A percentile compares a stretch with the other conserved stretches of the same genome.
Conservation (phyloP, 2,329 filamentous ascomycete genomes). For the Thelonectria blattea region DNA sequence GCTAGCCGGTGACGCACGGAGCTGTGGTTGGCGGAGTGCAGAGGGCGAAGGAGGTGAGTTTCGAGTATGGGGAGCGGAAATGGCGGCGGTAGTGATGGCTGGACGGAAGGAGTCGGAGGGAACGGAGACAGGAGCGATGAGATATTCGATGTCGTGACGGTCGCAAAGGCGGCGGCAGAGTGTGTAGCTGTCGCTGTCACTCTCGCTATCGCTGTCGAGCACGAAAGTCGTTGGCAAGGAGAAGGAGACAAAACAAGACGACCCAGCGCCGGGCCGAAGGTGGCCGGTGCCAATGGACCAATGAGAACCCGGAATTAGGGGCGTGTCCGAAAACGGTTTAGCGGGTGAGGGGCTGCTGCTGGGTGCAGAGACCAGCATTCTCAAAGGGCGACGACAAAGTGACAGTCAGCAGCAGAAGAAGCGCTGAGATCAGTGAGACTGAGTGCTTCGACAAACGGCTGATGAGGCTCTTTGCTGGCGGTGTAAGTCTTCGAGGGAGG, state of each 20-base stretch:
- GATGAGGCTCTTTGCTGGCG: neutral
- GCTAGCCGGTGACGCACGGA: conserved; percentile 26
- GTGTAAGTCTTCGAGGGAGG: neutral
- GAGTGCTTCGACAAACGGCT: neutral
- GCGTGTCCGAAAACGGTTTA: conserved; percentile 18
- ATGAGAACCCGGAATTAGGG: conserved; percentile 24
- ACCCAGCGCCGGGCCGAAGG: conserved; percentile 21
- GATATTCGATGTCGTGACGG: conserved; percentile 6
- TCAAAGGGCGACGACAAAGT: conserved; percentile 17
- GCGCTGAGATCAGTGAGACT: conserved; percentile 1
- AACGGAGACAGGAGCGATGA: neutral
- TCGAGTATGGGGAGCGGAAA: conserved; percentile 9
- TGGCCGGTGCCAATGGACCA: conserved; percentile 27
- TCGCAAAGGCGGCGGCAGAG: conserved; percentile 24
- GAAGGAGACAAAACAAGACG: conserved; percentile 31
- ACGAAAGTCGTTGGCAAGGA: conserved; percentile 28
- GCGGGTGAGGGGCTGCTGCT: conserved; percentile 25
- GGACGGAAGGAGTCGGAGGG: conserved; percentile 2
- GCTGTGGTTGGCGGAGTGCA: conserved; percentile 27
- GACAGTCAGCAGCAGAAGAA: neutral
- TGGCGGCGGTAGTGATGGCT: conserved; percentile 4
- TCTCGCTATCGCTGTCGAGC: conserved; percentile 32
- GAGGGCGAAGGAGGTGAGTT: neutral
- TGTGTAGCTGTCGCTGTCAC: conserved; percentile 33
- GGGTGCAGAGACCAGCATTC: conserved; percentile 30